phyloP scores from a whole-genome alignment of 2,329 filamentous ascomycete genomes.

The Colletotrichum sojae region DNA sequence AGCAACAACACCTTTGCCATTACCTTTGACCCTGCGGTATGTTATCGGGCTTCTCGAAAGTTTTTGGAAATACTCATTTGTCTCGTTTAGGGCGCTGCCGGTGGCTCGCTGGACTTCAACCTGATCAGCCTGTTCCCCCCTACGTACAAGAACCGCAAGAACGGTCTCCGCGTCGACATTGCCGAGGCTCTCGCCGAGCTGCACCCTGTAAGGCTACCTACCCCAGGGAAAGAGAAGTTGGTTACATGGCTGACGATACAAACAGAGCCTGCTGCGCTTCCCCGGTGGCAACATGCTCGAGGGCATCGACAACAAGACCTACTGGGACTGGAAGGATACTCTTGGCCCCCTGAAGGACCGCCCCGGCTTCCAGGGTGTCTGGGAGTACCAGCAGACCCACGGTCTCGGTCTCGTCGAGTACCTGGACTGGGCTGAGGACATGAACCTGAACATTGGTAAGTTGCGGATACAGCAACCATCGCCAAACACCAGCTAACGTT shows the following conservation, averaged over 20 bases:
- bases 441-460: conserved; percentile 67
- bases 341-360: conserved; percentile 68
- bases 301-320: conserved; percentile 57
- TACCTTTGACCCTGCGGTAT: conserved; percentile 62
- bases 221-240: no score
- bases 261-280: conserved; percentile 69
- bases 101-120: conserved; percentile 67
- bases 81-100: conserved; percentile 49
- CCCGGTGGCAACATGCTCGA: conserved; percentile 77
- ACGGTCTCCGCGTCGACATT: conserved; percentile 71
- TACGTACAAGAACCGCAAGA: conserved; percentile 70
- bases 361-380: conserved; percentile 69
- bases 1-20: conserved; percentile 70
- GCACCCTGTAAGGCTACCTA: conserved; percentile 65
- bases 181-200: conserved; percentile 66
- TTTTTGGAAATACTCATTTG: no score
- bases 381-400: conserved; percentile 75
- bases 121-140: conserved; percentile 73
- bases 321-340: conserved; percentile 68
- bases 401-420: conserved; percentile 75
- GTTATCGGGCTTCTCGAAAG: no score
- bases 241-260: neutral
- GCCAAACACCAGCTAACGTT: conserved; percentile 4
- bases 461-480: neutral
- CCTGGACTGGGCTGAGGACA: conserved; percentile 72